Base-by-base conservation (phyloP, 495 filamentous ascomycete species). In the Trichoderma orchidacearum region DNA sequence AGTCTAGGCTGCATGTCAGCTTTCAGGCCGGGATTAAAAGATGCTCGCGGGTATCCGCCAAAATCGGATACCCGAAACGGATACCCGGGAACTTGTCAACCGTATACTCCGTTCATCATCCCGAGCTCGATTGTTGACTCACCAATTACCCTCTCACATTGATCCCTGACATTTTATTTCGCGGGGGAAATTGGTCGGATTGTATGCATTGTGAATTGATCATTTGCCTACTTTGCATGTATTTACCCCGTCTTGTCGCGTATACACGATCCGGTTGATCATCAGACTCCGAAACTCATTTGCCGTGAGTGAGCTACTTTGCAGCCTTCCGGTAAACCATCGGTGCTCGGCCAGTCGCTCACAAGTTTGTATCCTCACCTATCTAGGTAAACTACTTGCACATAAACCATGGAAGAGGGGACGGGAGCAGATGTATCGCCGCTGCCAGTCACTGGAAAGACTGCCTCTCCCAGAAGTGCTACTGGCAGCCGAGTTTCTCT, bases 401-500 rank as follows among this genome's bases (percentile, higher is more conserved):
- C 32, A 35, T n/a, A n/a, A 13, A n/a, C 12, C 32, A 35, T 13
- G 32, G 32, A 35, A n/a, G n/a, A 1, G 8, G 32, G 3, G 3
- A 11, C 32, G n/a, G 32, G n/a, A 13, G 32, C 3, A 35, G 32
- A 35, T 11, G 32, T n/a, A 11, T 35, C 32, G n/a, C 32, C 3
- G 32, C 32, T 11, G 11, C 9, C 32, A n/a, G 32, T 35, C 32
- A 13, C n/a, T n/a, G 41, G 21, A 8, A 48, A 48, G 41, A 12
- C 18, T 27, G 41, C 21, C 41, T 48, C 41, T 23, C 41, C 41
- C 21, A 48, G 27, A 27, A 13, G 62, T 60, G 27, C 58, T 53
- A 51, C 66, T 60, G 54, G 56, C 54, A 56, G 54, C 34, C 62
- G 66, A 27, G 72, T 77, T 8, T 71, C 76, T 5, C 64, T 77